Base-by-base conservation (phyloP, 306 rosid species). In the Comarum palustre region DNA sequence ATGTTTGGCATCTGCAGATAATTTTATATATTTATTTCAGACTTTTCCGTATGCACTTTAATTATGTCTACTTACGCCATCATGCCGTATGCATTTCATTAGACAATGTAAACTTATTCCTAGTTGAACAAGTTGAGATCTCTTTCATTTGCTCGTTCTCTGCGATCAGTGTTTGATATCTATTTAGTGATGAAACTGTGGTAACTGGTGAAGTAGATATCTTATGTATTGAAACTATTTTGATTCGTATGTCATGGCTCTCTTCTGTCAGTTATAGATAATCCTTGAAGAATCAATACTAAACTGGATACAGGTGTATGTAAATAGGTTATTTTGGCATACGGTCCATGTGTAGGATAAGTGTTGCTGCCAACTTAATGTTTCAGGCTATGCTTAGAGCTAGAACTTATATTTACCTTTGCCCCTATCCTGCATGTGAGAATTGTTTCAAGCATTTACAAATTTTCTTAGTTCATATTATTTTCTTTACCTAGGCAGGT, bases 1-100 rank as follows among this genome's bases (percentile, higher is more conserved):
- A 62, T 75, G 61, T 81, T 77, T 84, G 68, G 77, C 70, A 68
- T 43, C 51, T 60, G 80, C 81, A 75, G 75, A 71, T 79, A 36
- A 72, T 77, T 66, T 73, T 51, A 16, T 58, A 69, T 69, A 64
- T 78, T 73, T 65, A 57, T 65, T 79, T 59, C 61, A 50, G 61
- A 63, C 73, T 77, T 76, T 80, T 71, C 39, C 39, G 1, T 72
- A 41, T 42, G 41, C 54, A 38, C 45, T 72, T 39, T 45, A n/a
- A 58, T 62, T 42, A 59, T 43, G 75, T 5, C 31, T 57, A 27
- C 67, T 57, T 41, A 17, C 4, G 19, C 68, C 20, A 6, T 27
- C 27, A 27, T 2, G 19, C 68, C 20, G 5, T 27, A 42, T 72
- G 68, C 43, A 2, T 42, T 69, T 58, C 22, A 29, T 13, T 41